phyloP scores from a whole-genome alignment of 805 yeast genomes.

The Cyberlindnera euphorbiiphila region DNA sequence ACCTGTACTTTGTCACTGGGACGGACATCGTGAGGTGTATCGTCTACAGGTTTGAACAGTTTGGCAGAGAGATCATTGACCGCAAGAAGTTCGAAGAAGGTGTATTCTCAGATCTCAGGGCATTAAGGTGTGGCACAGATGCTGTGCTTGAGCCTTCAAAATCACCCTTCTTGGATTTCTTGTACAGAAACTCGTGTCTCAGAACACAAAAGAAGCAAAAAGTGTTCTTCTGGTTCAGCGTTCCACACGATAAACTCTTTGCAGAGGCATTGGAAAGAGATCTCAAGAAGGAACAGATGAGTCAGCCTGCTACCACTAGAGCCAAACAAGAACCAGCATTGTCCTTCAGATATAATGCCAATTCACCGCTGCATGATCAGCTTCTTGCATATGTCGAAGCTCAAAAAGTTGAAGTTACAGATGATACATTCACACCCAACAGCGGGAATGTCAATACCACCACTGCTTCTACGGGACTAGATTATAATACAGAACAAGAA shows the following conservation, averaged over 20 bases:
- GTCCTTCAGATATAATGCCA: constrained; percentile 64
- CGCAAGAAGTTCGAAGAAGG: constrained; percentile 97
- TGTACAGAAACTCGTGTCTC: constrained; percentile 81
- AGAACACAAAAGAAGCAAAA: constrained; percentile 96
- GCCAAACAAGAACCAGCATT: constrained; percentile 76
- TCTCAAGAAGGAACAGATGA: constrained; percentile 65
- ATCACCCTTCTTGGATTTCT: constrained; percentile 76
- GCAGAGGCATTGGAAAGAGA: constrained; percentile 93
- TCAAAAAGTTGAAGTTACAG: constrained; percentile 18
- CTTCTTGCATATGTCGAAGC: constrained; percentile 38
- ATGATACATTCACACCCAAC: constrained; percentile 1
- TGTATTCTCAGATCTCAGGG: constrained; percentile 83
- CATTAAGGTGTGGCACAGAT: constrained; percentile 79
- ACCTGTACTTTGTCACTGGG: constrained; percentile 85
- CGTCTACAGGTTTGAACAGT: constrained; percentile 81
- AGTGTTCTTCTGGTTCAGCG: constrained; percentile 95
- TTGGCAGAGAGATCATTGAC: constrained; percentile 81
- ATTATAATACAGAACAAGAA: not conserved
- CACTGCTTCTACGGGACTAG: not conserved
- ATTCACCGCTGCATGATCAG: constrained; percentile 50
- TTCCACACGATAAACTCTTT: constrained; percentile 88
- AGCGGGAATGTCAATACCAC: not conserved
- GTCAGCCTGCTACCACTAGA: constrained; percentile 65
- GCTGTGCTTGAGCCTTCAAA: constrained; percentile 86
- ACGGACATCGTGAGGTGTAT: constrained; percentile 94